phyloP scores from a whole-genome alignment of 2,329 filamentous ascomycete genomes.

The Exutisphaerella laricina region DNA sequence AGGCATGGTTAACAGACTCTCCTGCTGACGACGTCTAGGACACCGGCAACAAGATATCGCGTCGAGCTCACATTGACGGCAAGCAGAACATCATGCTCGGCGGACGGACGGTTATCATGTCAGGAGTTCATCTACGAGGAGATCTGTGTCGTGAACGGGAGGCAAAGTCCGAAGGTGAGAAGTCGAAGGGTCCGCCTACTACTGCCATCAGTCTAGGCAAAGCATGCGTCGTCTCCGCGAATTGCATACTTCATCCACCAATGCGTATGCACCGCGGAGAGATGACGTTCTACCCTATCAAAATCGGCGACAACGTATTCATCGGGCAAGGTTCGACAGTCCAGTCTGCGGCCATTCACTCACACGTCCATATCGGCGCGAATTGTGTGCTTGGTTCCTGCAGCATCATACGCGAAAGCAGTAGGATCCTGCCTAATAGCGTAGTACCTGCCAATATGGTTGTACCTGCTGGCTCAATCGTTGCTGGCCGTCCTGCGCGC shows the following conservation, averaged over 20 bases:
- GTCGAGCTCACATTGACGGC: slow-evolving; percentile 83
- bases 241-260: slow-evolving; percentile 74
- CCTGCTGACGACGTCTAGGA: slow-evolving; percentile 53
- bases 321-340: slow-evolving; percentile 64
- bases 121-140: slow-evolving; percentile 87
- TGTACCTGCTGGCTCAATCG: slow-evolving; percentile 83
- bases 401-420: slow-evolving; percentile 88
- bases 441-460: slow-evolving; percentile 86
- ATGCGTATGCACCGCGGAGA: slow-evolving; percentile 72
- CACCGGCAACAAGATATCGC: slow-evolving; percentile 96
- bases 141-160: slow-evolving; percentile 59
- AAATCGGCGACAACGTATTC: slow-evolving; percentile 92
- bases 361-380: slow-evolving; percentile 77
- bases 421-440: slow-evolving; percentile 76
- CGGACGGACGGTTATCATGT: slow-evolving; percentile 89
- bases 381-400: slow-evolving; percentile 76
- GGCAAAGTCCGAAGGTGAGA: slow-evolving; percentile 27
- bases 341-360: slow-evolving; percentile 76
- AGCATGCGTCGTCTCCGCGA: slow-evolving; percentile 71
- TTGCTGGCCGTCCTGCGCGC: slow-evolving; percentile 74
- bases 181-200: slow-evolving; percentile 29
- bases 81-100: slow-evolving; percentile 98
- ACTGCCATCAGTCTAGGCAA: slow-evolving; percentile 73
- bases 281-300: slow-evolving; percentile 78
- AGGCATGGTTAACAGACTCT: no score